Evolutionary conservation across 139 green algal genomes (phyloP).

Genomic region (Asterochloris sp.): DNA sequence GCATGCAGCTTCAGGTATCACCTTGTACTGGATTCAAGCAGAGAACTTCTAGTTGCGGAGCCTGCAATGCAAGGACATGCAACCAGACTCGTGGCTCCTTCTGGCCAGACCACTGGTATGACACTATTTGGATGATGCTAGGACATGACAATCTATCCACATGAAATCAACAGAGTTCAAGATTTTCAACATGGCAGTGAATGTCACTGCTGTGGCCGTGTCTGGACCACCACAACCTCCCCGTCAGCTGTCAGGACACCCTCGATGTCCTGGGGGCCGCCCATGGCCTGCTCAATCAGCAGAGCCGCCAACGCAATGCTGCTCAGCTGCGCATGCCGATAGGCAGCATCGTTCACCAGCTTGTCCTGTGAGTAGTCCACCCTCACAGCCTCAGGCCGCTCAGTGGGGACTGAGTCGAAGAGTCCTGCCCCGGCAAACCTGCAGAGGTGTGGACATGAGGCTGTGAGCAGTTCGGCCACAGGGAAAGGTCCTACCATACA

Average conservation of each 20-base stretch:
- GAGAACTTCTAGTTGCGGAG: too few species aligned
- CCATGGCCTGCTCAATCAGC: slow-evolving; percentile 28
- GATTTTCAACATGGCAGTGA: too few species aligned
- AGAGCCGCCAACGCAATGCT: slow-evolving; percentile 8
- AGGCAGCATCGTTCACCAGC: slow-evolving; percentile 17
- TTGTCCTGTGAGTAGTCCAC: slow-evolving; percentile 7
- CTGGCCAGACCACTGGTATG: too few species aligned
- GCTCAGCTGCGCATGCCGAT: slow-evolving; percentile 9
- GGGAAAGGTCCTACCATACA: too few species aligned
- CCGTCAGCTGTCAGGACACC: slow-evolving; percentile 28
- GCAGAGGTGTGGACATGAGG: not conserved
- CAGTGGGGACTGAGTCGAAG: slow-evolving; percentile 32
- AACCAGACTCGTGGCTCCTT: too few species aligned
- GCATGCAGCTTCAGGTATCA: too few species aligned
- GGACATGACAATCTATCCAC: too few species aligned
- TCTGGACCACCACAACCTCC: slow-evolving; percentile 38
- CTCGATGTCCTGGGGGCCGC: slow-evolving; percentile 44
- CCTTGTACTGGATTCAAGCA: too few species aligned
- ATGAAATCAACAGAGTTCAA: too few species aligned
- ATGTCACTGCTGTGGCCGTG: slow-evolving; percentile 35
- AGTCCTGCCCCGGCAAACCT: slow-evolving; percentile 40
- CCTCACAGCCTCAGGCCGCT: not conserved
- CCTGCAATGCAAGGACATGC: too few species aligned
- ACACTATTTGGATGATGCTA: too few species aligned
- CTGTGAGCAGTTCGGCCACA: not conserved